phyloP scores from a whole-genome alignment of 148 eudicot genomes.

The Limonium bicolor region DNA sequence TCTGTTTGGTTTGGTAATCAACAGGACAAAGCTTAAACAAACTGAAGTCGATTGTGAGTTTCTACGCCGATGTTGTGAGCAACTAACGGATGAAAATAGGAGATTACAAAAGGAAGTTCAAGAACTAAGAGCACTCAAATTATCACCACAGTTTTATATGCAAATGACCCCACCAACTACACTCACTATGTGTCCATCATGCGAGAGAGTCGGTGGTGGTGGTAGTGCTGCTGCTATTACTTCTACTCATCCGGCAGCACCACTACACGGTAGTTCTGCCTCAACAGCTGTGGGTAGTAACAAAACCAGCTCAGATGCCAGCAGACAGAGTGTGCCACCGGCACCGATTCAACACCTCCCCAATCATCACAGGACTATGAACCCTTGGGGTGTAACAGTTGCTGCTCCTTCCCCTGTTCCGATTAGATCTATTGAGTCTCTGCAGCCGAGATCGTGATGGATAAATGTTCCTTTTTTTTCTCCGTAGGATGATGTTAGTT shows the following conservation, averaged over 20 bases:
- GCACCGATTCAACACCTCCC: background rate
- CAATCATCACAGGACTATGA: background rate
- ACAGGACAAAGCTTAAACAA: constrained; percentile 4
- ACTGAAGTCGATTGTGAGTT: constrained; percentile 6
- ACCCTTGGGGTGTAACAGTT: constrained; percentile 2
- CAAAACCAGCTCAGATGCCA: too few species aligned
- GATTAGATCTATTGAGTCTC: background rate
- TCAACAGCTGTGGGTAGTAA: too few species aligned
- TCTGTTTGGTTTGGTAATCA: background rate
- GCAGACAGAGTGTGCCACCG: background rate
- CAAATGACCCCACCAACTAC: constrained; percentile 6
- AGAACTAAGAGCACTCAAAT: constrained; percentile 1
- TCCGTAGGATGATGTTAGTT: too few species aligned
- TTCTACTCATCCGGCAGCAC: too few species aligned
- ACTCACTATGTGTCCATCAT: constrained; percentile 3
- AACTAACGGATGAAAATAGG: constrained; percentile 1
- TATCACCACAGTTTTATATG: constrained; percentile 6
- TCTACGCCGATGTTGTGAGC: constrained; percentile 1
- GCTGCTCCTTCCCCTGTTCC: constrained; percentile 1
- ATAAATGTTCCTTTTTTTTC: too few species aligned
- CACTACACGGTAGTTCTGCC: too few species aligned
- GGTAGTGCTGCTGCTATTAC: background rate
- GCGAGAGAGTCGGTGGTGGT: constrained; percentile 6
- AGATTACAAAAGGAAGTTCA: constrained; percentile 4
- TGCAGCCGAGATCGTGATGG: constrained; percentile 1